Evolutionary conservation across 1,284 basidiomycete species (phyloP), one percentile per base, ranked within the genome.

Genomic region (Marasmius fiardii): DNA sequence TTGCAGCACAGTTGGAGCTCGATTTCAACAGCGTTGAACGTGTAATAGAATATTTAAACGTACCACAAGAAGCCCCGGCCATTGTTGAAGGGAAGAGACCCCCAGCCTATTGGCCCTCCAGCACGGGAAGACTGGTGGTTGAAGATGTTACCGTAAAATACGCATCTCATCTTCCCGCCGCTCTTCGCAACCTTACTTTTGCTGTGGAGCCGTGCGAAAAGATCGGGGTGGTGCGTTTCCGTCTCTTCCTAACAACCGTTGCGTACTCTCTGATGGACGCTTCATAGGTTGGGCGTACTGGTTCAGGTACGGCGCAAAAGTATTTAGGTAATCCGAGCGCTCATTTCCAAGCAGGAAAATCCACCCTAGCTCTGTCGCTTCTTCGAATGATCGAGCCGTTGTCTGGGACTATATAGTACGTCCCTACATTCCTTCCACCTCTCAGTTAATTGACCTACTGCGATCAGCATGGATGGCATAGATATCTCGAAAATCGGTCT

Each of bases 21-120:
- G 85, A 89, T 69, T 90, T 92, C 71, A 86, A 85, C 68, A 85
- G 87, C 21, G 85, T 95, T 5, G 92, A 95, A 68, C 83, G 92
- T 57, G 85, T 94, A 11, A 80, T 86, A 16, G 92, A 94, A 68
- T 95, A 93, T 65, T 77, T 93, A 10, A 77, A 82, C 34, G 78
- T 93, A 12, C 82, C 86, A 3, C 88, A 92, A 66, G 92, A 95
- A 70, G 86, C 90, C 0, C 86, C 90, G n/a, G 79, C 86, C 0
- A 70, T 83, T 43, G 75, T 85, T 43, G 71, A 79, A 21, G 74
- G 77, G 43, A 74, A 65, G 56, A 71, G 81, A 51, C 84, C 86
- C 18, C 86, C 90, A 0, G 90, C 90, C 0, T 88, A 86, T 62
- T 92, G 90, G 90, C 90, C 90, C 1, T 87, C 88, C 0, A 81